Evolutionary conservation across 352 stramenopile genomes (phyloP).

Genomic region (Poterioochromonas sp.): DNA sequence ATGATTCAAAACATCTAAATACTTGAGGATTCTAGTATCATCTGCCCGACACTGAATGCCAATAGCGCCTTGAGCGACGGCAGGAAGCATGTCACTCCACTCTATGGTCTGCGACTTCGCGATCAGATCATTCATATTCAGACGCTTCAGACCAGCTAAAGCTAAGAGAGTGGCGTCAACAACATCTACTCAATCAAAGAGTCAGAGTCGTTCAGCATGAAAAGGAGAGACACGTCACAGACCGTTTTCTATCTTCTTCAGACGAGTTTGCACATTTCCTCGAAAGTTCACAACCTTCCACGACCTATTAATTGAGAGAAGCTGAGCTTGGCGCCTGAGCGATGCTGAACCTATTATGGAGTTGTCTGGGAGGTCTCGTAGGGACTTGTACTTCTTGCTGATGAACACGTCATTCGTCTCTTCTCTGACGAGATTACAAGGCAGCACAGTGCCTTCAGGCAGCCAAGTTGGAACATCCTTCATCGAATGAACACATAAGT

Average conservation of each 20-base stretch:
- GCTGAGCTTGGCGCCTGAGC: constrained; percentile 67
- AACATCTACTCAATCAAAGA: not conserved
- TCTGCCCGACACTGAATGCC: constrained; percentile 73
- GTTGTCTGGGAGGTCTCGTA: constrained; percentile 59
- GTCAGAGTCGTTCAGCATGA: not conserved
- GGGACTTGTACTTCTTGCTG: constrained; percentile 55
- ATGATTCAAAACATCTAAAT: constrained; percentile 67
- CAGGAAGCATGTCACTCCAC: constrained; percentile 63
- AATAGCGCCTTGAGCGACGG: constrained; percentile 74
- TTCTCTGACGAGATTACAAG: constrained; percentile 66
- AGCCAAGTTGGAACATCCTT: constrained; percentile 82
- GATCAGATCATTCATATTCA: constrained; percentile 70
- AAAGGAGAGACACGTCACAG: not conserved
- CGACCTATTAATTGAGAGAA: constrained; percentile 68
- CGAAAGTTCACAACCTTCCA: constrained; percentile 79
- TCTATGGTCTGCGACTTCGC: constrained; percentile 40
- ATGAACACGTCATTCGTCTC: constrained; percentile 81
- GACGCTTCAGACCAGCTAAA: constrained; percentile 72
- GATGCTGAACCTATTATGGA: constrained; percentile 74
- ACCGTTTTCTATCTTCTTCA: constrained; percentile 65
- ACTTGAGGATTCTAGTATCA: constrained; percentile 61
- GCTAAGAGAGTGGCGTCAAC: constrained; percentile 67
- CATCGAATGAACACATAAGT: constrained; percentile 82
- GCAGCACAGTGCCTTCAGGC: constrained; percentile 65
- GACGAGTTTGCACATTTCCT: constrained; percentile 74